phyloP scores from a whole-genome alignment of 106 monocot species.

The Xerophyta viscosa region DNA sequence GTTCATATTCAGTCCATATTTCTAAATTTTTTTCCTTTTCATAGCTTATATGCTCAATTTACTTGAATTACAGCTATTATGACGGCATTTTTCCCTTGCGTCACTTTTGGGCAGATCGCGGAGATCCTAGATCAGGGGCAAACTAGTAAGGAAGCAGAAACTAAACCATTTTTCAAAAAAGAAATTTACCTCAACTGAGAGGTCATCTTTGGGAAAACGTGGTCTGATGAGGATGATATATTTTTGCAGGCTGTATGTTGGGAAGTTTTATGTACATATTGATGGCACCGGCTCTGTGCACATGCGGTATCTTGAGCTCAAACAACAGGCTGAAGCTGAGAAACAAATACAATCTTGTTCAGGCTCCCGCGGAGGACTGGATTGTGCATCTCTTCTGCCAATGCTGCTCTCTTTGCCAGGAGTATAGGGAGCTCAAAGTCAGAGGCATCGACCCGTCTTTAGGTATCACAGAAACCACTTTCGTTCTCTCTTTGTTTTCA shows the following conservation, averaged over 20 bases:
- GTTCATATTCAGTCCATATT: not conserved
- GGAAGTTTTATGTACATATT: constrained; percentile 47
- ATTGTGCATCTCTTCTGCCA: constrained; percentile 45
- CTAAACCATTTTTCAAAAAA: not conserved
- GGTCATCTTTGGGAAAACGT: no score
- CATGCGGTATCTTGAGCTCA: constrained; percentile 39
- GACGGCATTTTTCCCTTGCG: not conserved
- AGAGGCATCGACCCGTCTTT: constrained; percentile 57
- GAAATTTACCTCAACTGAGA: no score
- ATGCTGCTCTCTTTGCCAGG: constrained; percentile 61
- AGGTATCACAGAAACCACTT: constrained; percentile 21
- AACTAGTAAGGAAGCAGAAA: not conserved
- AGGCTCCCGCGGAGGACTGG: constrained; percentile 61
- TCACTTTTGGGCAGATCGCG: not conserved
- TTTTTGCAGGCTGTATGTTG: constrained; percentile 24
- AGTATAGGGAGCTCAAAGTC: constrained; percentile 50
- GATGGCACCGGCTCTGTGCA: constrained; percentile 26
- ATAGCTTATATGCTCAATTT: not conserved
- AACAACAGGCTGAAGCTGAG: constrained; percentile 41
- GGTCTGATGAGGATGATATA: not conserved
- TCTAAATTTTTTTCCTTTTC: not conserved
- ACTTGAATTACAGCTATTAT: not conserved
- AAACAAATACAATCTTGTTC: constrained; percentile 31
- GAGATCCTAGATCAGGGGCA: not conserved
- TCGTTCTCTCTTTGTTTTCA: not conserved